phyloP scores from a whole-genome alignment of 306 rosid genomes.

The Medicago ruthenica region DNA sequence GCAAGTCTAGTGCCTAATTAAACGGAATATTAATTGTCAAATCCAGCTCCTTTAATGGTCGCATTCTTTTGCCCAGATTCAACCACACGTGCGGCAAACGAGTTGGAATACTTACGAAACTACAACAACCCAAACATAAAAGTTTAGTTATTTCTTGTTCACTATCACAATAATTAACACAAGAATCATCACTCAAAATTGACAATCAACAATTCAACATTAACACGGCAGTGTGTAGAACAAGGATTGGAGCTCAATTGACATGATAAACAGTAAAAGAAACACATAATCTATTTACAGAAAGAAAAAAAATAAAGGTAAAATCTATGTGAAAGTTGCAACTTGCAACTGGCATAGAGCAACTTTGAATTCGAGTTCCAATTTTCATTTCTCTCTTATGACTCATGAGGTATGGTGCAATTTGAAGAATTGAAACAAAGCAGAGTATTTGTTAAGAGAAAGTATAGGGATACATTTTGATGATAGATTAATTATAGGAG shows the following conservation, averaged over 20 bases:
- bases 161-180: slow-evolving; percentile 16
- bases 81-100: slow-evolving; percentile 28
- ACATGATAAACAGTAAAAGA: slow-evolving; percentile 4
- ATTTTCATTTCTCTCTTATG: too few species aligned
- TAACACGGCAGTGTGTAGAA: not conserved
- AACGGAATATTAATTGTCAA: not conserved
- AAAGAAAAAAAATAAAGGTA: too few species aligned
- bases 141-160: slow-evolving; percentile 26
- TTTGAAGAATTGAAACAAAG: too few species aligned
- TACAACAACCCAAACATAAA: slow-evolving; percentile 32
- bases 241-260: slow-evolving; percentile 10
- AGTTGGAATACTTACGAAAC: slow-evolving; percentile 41
- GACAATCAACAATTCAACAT: slow-evolving; percentile 4
- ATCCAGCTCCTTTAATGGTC: slow-evolving; percentile 23
- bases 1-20: not conserved
- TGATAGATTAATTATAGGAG: not conserved
- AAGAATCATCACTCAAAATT: not conserved
- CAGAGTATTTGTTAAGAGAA: not conserved
- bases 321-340: too few species aligned
- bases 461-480: too few species aligned
- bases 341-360: too few species aligned
- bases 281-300: too few species aligned
- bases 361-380: too few species aligned
- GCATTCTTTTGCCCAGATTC: slow-evolving; percentile 37
- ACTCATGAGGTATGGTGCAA: too few species aligned